Base-by-base conservation (phyloP, 805 yeast species). In the Jamesozyma lodderae region DNA sequence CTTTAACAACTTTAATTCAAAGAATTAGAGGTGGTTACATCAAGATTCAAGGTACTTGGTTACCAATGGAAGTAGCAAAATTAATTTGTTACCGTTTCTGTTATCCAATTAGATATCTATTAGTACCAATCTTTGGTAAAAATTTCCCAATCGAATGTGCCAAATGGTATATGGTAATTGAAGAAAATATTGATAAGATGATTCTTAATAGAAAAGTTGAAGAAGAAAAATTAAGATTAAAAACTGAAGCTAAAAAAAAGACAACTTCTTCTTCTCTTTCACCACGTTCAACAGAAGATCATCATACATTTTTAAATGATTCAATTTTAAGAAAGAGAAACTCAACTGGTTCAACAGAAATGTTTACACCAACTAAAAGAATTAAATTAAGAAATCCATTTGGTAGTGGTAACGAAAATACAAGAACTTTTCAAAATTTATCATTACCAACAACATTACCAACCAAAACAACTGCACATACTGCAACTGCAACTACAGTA, bases 21-120 rank as follows among this genome's bases (percentile, higher is more conserved):
- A 72, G 95, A 36, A 85, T 87, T 13, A 67, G 96, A 39, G 96
- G 96, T 33, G 96, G 96, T 2, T 85, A 77, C 51, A 70, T 87
- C 46, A 86, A 86, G 65, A 85, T 88, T 47, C 96, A 87, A 63
- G 96, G 96, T 4, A 85, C 95, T 7, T 88, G 96, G 96, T 62
- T 86, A 28, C 90, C 95, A 2, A 80, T 62, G 52, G 72, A 70
- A 8, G 66, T 82, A 1, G 86, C 94, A 18, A 69, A 69, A 42
- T 62, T 72, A 23, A 64, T 87, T 37, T 90, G 95, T 3, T 59
- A 74, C 24, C 72, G 81, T 36, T 82, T 86, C 50, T 83, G 94
- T 62, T 86, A 73, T 59, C 75, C 78, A 40, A 81, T 87, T 32
- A 67, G 96, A 41, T 81, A 67, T 55, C 75, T 82, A 16, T 63